Evolutionary conservation across 176 grass and related monocot species (phyloP).

Genomic region (Cenchrus americanus): DNA sequence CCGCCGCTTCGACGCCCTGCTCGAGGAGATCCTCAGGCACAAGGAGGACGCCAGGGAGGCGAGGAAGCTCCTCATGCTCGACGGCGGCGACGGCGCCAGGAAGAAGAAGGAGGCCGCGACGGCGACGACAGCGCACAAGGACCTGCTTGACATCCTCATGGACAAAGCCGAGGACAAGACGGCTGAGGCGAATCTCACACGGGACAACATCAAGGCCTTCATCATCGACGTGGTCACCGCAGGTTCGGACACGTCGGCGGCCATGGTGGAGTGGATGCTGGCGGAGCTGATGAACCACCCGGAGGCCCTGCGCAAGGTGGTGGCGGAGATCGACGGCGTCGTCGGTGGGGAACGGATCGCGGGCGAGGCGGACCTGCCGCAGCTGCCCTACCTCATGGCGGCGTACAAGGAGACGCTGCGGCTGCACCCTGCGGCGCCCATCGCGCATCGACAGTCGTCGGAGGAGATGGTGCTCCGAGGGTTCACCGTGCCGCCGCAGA

Average conservation of each 20-base stretch:
- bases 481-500: conserved; percentile 42
- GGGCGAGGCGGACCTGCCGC: conserved; percentile 62
- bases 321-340: conserved; percentile 56
- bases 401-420: conserved; percentile 77
- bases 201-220: conserved; percentile 78
- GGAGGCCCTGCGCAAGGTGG: conserved; percentile 44
- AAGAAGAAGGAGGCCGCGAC: neutral
- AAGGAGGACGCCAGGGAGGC: conserved; percentile 52
- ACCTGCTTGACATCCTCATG: conserved; percentile 74
- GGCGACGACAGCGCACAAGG: conserved; percentile 32
- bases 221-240: conserved; percentile 61
- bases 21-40: conserved; percentile 63
- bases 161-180: conserved; percentile 52
- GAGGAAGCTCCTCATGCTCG: neutral
- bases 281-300: conserved; percentile 75
- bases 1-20: conserved; percentile 55
- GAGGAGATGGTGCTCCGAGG: conserved; percentile 43
- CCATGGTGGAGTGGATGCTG: conserved; percentile 77
- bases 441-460: conserved; percentile 49
- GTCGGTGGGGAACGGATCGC: conserved; percentile 52
- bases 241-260: conserved; percentile 54
- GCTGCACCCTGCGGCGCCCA: conserved; percentile 48
- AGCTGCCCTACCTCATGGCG: conserved; percentile 68
- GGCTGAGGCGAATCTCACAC: conserved; percentile 64
- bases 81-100: neutral